A percentile compares a stretch with the other conserved stretches of the same genome.
phyloP scores from a whole-genome alignment of 2,329 filamentous ascomycete genomes.

The Grosmannia huntii region DNA sequence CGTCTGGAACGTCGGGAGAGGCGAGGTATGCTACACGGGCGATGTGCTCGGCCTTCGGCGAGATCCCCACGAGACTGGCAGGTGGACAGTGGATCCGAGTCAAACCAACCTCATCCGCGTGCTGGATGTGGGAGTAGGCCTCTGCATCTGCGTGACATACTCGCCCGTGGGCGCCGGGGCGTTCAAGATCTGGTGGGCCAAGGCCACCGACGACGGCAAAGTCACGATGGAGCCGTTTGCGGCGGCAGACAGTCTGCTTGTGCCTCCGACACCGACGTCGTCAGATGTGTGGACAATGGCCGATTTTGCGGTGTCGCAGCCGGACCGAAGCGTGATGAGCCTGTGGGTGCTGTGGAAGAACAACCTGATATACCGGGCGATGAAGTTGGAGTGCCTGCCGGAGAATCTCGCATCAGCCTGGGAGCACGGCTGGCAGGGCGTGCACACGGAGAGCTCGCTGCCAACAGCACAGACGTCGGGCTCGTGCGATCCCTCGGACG shows the following conservation, averaged over 20 bases:
- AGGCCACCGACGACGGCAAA: conserved; percentile 49
- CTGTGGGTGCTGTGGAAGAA: conserved; percentile 79
- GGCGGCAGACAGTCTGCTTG: conserved; percentile 50
- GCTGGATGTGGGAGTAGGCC: conserved; percentile 42
- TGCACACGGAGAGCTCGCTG: conserved; percentile 44
- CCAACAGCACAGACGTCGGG: conserved; percentile 44
- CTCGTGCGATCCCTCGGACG: conserved; percentile 52
- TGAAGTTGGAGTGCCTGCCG: conserved; percentile 60
- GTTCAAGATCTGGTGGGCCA: conserved; percentile 86
- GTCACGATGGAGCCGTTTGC: conserved; percentile 40
- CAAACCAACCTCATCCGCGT: conserved; percentile 67
- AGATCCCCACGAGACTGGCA: conserved; percentile 55
- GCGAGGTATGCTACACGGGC: conserved; percentile 60
- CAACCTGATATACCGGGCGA: conserved; percentile 64
- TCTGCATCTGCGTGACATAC: conserved; percentile 59
- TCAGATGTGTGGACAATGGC: conserved; percentile 70
- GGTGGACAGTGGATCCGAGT: conserved; percentile 66
- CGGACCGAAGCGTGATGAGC: conserved; percentile 28
- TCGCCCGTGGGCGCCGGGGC: conserved; percentile 78
- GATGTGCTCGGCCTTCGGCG: conserved; percentile 62
- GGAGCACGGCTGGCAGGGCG: conserved; percentile 56
- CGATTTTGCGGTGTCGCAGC: conserved; percentile 54
- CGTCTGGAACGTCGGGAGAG: conserved; percentile 78
- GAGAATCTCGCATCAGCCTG: conserved; percentile 50
- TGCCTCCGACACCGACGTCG: conserved; percentile 56